Evolutionary conservation across 306 rosid species (phyloP), one percentile per base, ranked within the genome.

Genomic region (Dryas octopetala): DNA sequence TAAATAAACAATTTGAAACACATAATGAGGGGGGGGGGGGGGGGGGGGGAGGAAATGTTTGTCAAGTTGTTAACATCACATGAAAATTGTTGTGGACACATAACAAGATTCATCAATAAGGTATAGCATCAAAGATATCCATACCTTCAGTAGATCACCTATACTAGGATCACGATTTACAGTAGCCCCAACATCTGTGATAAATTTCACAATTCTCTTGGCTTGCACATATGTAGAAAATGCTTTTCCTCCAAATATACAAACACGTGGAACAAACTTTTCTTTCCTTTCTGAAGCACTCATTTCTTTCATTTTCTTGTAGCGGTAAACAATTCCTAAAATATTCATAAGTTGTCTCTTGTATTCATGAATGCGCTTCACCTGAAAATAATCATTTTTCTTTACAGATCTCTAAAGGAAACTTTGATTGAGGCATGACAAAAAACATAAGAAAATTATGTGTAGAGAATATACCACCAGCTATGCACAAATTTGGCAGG

Each of bases 361-460:
- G 83, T 95, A 95, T 79, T 95, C 99, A 83, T 95, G 99, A 83
- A 95, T 95, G 83, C 99, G 94, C 91, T 95, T 95, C 83, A 95
- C 99, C 99, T 95, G 73, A 70, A 85, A 11, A 76, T 26, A 81
- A 73, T 52, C 12, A 58, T 77, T 76, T 55, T 46, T 70, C 19
- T 46, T 68, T 55, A 70, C 28, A 81, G 16, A 38, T 66, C 51
- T 64, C 38, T 62, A 69, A 66, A 15, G 57, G 68, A 45, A 78
- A 81, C 6, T 70, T 69, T n/a, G 62, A 52, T 69, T 47, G 5
- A 51, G 11, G 46, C 41, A 46, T 28, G 26, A 4, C 9, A 10
- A 45, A 13, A 50, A 52, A 76, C 19, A 41, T 57, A 38, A 73
- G 59, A 49, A 13, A 23, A 63, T 19, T 48, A 40, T 51, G 59